Base-by-base conservation (phyloP, 768 basidiomycete genomes). In the Suillus hirtellus region DNA sequence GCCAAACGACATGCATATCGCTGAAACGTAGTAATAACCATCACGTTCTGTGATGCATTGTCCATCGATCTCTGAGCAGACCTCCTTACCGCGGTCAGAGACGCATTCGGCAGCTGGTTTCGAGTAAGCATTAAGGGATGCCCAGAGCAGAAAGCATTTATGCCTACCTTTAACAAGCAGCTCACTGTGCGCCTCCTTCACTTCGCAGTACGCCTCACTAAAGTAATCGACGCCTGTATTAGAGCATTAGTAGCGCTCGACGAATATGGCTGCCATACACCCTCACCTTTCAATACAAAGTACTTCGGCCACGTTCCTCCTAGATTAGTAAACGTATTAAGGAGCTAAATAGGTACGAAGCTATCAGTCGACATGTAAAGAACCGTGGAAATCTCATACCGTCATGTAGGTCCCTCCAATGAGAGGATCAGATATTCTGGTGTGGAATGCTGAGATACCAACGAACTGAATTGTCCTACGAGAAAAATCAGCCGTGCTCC, bases 341-440 rank as follows among this genome's bases (percentile, higher is more conserved):
- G 77, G 14, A 99, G 80, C 94, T 98, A 69, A 17, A 50, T 54
- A 24, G 19, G 49, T 60, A 61, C 69, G 54, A 68, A 54, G n/a
- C 24, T 54, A 35, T 66, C 34, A 53, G 37, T 38, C 19, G 38
- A 61, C 14, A 50, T 56, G 47, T 42, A n/a, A 27, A 17, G 49
- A 17, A 65, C 60, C n/a, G 21, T 27, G 37, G 34, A 40, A 54
- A 34, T 11, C 37, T 77, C 87, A 66, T 70, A 95, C 96, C 14
- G 97, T 99, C 97, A 99, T 99, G 76, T 99, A 99, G 0, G 97
- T 99, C 59, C 97, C 97, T 35, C 97, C 97, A 60, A 99, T 97
- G 14, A 97, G 72, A 0, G 97, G 97, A 72, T 99, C 97, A 0
- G 97, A 95, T 43, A 99, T 89, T 60, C 91, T 87, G 3, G 95